A percentile compares a stretch with the other conserved stretches of the same genome.
Conservation (phyloP, 2,329 filamentous ascomycete genomes). For the Aspergillus felis region DNA sequence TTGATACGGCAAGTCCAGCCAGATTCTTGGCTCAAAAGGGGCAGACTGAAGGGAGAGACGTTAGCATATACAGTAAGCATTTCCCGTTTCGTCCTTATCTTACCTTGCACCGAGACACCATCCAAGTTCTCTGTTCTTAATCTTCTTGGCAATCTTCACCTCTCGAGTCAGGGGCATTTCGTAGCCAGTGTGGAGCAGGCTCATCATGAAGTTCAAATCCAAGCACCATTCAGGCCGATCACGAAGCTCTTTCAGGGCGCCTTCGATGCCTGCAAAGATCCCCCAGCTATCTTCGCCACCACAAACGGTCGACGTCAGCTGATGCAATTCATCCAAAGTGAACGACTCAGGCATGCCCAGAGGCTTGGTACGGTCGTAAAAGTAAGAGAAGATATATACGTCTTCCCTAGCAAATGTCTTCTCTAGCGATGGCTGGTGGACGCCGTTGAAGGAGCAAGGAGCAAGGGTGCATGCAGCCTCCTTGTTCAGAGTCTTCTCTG, state of each 20-base stretch:
- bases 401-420: conserved; percentile 92
- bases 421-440: conserved; percentile 85
- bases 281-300: conserved; percentile 73
- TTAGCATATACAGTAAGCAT: conserved; percentile 18
- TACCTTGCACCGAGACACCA: conserved; percentile 98
- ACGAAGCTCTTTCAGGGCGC: conserved; percentile 73
- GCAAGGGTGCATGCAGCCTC: conserved; percentile 74
- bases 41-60: conserved; percentile 58
- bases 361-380: conserved; percentile 89
- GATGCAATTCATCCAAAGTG: conserved; percentile 83
- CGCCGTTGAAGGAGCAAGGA: conserved; percentile 97
- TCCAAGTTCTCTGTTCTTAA: conserved; percentile 91
- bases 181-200: conserved; percentile 88
- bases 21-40: conserved; percentile 72
- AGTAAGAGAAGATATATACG: conserved; percentile 96
- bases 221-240: conserved; percentile 87
- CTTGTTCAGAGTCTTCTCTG: conserved; percentile 88
- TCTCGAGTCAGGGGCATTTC: conserved; percentile 97
- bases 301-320: conserved; percentile 81
- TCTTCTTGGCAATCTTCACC: conserved; percentile 98
- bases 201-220: conserved; percentile 95
- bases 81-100: conserved; percentile 29
- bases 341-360: conserved; percentile 99
- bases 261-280: conserved; percentile 70
- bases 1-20: conserved; percentile 88